phyloP scores from a whole-genome alignment of 768 basidiomycete genomes.

The Paxillus involutus region DNA sequence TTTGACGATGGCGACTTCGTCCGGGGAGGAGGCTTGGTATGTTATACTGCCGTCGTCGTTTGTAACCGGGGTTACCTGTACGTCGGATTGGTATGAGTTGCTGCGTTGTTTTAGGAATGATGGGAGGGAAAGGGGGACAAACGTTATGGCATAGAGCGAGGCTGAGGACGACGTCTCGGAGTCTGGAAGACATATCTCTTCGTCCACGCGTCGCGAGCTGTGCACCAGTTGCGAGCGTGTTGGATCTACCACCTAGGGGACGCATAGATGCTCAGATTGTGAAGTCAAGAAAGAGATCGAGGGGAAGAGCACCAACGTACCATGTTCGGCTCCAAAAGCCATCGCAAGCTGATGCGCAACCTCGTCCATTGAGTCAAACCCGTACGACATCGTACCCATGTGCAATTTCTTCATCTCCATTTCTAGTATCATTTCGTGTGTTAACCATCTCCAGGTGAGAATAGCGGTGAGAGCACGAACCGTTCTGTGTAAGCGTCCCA shows the following conservation, averaged over 20 bases:
- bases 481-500: constrained; percentile 96
- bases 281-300: background rate
- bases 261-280: background rate
- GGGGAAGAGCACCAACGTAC: constrained; percentile 29
- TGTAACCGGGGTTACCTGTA: constrained; percentile 91
- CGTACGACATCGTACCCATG: constrained; percentile 98
- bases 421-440: constrained; percentile 54
- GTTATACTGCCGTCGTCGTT: constrained; percentile 95
- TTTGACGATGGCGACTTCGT: constrained; percentile 97
- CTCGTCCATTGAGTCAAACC: constrained; percentile 98
- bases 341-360: constrained; percentile 88
- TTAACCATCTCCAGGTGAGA: background rate
- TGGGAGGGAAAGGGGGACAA: constrained; percentile 23
- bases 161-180: constrained; percentile 90
- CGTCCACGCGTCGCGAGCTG: constrained; percentile 85
- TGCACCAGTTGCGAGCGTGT: constrained; percentile 70
- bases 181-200: constrained; percentile 91
- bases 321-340: constrained; percentile 73
- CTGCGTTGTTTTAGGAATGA: background rate
- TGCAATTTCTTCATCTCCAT: constrained; percentile 99
- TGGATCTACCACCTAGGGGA: constrained; percentile 45
- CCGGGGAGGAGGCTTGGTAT: constrained; percentile 98
- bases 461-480: constrained; percentile 39
- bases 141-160: constrained; percentile 97
- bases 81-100: background rate